phyloP scores from a whole-genome alignment of 352 stramenopile genomes.

The Pythium pyrilobum region DNA sequence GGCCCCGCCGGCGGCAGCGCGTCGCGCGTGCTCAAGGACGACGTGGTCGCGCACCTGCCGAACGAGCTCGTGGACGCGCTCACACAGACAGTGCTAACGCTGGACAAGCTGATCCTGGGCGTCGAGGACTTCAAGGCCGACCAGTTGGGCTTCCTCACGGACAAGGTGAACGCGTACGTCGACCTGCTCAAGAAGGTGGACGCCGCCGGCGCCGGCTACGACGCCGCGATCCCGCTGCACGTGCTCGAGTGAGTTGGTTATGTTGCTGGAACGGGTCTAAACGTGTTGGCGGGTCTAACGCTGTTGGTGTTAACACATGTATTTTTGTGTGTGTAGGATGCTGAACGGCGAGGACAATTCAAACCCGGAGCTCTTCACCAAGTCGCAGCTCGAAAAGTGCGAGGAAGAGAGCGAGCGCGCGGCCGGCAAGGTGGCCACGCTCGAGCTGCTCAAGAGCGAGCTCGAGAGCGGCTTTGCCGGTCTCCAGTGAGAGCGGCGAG shows the following conservation, averaged over 20 bases:
- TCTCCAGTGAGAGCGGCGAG: conserved; percentile 7
- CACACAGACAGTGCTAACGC: conserved; percentile 50
- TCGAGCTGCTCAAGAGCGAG: conserved; percentile 45
- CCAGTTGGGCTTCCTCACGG: conserved; percentile 49
- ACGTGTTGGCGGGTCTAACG: too few relatives aligned
- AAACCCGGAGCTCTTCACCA: conserved; percentile 68
- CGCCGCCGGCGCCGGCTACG: conserved; percentile 31
- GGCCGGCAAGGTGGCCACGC: conserved; percentile 40
- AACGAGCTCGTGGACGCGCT: conserved; percentile 50
- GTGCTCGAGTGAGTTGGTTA: conserved; percentile 34
- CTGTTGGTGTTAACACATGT: conserved; percentile 1
- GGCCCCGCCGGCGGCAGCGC: conserved; percentile 7
- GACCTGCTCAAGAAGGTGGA: conserved; percentile 54
- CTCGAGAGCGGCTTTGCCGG: conserved; percentile 40
- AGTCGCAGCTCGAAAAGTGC: conserved; percentile 55
- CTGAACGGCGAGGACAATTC: conserved; percentile 44
- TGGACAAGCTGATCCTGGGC: conserved; percentile 55
- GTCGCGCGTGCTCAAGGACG: conserved; percentile 39
- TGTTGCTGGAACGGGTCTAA: not conserved
- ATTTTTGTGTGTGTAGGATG: conserved; percentile 22
- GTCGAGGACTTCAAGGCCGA: conserved; percentile 59
- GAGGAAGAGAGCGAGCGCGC: conserved; percentile 46
- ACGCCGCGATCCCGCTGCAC: conserved; percentile 53
- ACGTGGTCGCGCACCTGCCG: conserved; percentile 56
- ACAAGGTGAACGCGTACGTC: conserved; percentile 57